Conservation (phyloP, 148 eudicot genomes). For the Rhododendron molle region DNA sequence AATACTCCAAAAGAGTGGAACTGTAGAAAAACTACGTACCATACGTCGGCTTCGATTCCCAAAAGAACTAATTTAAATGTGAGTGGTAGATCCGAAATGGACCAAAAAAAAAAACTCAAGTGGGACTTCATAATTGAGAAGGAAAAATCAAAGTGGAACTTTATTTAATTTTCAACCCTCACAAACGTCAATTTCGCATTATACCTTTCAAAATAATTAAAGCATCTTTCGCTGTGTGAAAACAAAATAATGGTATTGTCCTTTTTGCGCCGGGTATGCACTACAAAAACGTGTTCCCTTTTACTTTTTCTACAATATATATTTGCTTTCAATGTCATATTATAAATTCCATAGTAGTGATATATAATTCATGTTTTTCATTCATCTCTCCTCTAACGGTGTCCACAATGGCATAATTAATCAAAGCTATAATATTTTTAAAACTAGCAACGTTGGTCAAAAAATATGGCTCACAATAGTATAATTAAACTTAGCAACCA, state of each 20-base stretch:
- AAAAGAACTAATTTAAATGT: too few species aligned
- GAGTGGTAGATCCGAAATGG: background rate
- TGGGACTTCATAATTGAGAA: background rate
- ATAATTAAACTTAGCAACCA: too few species aligned
- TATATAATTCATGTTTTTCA: too few species aligned
- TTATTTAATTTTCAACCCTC: background rate
- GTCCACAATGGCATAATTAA: too few species aligned
- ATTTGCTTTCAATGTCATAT: background rate
- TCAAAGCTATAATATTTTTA: too few species aligned
- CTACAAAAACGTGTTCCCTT: background rate
- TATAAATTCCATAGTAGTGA: too few species aligned
- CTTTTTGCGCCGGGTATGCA: background rate
- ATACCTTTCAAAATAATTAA: background rate
- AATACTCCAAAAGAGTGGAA: too few species aligned
- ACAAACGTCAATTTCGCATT: background rate
- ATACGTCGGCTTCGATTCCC: too few species aligned
- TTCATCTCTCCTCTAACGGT: too few species aligned
- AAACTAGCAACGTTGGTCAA: too few species aligned
- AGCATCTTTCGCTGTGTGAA: background rate
- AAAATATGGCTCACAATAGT: too few species aligned
- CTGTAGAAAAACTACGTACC: background rate
- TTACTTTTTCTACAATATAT: background rate
- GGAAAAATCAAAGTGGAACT: background rate
- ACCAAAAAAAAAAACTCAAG: background rate
- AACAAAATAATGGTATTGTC: background rate